These are phyloP conservation scores for Lanmaoa rubissima DNA, from an alignment of 768 basidiomycete species.

Conservation along the genomic window DNA sequence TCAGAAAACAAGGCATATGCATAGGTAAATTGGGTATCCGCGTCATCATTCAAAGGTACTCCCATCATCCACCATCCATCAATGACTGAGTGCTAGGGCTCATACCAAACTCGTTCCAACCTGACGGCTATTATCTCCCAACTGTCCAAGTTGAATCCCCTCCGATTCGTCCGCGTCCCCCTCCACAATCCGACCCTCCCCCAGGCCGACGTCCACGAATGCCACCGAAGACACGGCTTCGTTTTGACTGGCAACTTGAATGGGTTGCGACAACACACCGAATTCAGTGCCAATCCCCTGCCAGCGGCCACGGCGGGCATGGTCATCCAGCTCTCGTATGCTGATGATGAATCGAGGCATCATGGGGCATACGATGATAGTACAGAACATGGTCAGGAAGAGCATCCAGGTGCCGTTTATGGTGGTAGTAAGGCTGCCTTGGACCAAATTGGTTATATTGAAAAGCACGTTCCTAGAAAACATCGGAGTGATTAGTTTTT, in stretches of 20 bases:
- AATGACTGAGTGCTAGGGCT: no score
- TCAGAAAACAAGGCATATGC: neutral
- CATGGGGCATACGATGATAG: neutral
- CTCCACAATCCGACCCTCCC: neutral
- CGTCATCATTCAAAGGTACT: neutral
- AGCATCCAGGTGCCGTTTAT: neutral
- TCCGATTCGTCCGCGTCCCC: neutral
- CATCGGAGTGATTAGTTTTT: no score
- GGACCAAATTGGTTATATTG: neutral
- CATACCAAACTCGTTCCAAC: neutral
- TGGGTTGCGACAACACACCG: neutral
- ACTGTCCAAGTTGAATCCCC: neutral
- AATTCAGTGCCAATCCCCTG: slow-evolving; percentile 6
- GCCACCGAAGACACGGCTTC: neutral
- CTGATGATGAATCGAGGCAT: slow-evolving; percentile 8
- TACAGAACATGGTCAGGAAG: neutral
- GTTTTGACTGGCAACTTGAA: no score
- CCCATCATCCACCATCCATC: neutral
- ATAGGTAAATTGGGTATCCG: neutral
- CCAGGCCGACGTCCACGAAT: neutral
- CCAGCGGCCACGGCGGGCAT: neutral
- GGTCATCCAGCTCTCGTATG: neutral
- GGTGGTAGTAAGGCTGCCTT: no score
- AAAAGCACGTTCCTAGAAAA: neutral
- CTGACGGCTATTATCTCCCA: neutral